Base-by-base conservation (phyloP, 1,139 yeast genomes). In the Sugiyamaella sp. region DNA sequence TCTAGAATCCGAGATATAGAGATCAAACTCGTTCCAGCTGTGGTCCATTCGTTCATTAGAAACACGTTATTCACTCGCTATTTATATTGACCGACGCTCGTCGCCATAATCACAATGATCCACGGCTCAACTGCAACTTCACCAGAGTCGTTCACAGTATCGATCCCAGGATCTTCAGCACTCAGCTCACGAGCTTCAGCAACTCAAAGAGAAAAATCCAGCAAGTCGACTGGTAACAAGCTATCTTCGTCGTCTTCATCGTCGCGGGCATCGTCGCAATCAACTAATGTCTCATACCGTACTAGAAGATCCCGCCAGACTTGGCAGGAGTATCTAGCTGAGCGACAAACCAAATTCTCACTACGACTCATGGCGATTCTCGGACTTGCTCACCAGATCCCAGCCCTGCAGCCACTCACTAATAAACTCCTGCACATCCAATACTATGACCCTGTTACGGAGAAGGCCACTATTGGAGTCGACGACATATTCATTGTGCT, bases 401-500 rank as follows among this genome's bases (percentile, higher is more conserved):
- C 66, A 1, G 56, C 54, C 5, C 45, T 59, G 16, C 54, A 56
- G 25, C 61, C 61, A 16, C 57, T 54, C 54, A 63, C 69, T 2
- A 45, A 57, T 38, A 63, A 61, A 47, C 60, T 64, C 33, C 40
- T 66, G 21, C 49, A 53, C 27, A 32, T 66, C 20, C 68, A 64
- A 52, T 64, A 66, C 49, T 57, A 59, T 19, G 60, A 60, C 49
- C 58, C 59, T 5, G 48, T 29, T 10, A 55, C 58, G 2, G 61
- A 63, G 9, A 49, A 40, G 21, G 65, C 70, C 17, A 53, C 53
- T 3, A 65, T 65, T 19, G 69, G 70, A 21, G 22, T 47, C 5
- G 61, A 63, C 49, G 95, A 87, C 66, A 60, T 65, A 2, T 86
- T 77, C 68, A 76, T 79, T 61, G 81, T 85, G 20, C 56, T 79